Evolutionary conservation across 2,329 filamentous ascomycete species (phyloP).

Genomic region (Botryotinia globosa): DNA sequence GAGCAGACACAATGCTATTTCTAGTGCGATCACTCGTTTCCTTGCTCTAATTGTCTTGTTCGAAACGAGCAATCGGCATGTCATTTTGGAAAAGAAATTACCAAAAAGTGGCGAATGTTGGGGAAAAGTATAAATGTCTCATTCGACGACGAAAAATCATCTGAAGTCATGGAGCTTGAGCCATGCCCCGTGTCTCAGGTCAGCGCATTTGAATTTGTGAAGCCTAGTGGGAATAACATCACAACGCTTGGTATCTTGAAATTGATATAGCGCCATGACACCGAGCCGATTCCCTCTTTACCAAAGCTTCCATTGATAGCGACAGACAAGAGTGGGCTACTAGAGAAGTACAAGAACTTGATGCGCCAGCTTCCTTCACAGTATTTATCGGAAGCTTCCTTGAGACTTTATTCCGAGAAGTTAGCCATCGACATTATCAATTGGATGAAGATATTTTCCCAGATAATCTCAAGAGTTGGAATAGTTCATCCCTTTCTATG

Average conservation of each 20-base stretch:
- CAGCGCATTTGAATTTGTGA: conserved; percentile 50
- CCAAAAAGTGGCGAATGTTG: conserved; percentile 33
- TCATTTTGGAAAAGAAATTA: conserved; percentile 49
- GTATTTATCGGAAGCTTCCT: conserved; percentile 54
- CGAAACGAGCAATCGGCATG: conserved; percentile 55
- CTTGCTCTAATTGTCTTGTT: conserved; percentile 57
- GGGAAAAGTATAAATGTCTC: conserved; percentile 27
- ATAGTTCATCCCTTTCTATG: conserved; percentile 50
- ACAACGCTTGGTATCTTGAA: conserved; percentile 55
- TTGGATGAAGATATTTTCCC: conserved; percentile 54
- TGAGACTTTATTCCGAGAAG: conserved; percentile 52
- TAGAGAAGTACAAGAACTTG: conserved; percentile 58
- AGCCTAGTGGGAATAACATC: conserved; percentile 45
- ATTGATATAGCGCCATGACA: conserved; percentile 48
- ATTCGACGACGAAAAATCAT: conserved; percentile 23
- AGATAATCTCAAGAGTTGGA: conserved; percentile 53
- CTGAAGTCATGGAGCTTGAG: conserved; percentile 28
- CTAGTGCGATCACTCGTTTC: conserved; percentile 56
- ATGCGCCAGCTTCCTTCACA: conserved; percentile 55
- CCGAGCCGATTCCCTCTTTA: conserved; percentile 28
- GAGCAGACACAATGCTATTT: neutral
- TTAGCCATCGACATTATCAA: conserved; percentile 57
- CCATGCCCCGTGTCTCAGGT: conserved; percentile 32
- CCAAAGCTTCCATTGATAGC: conserved; percentile 28
- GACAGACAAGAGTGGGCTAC: conserved; percentile 42